Conservation (phyloP, 371 early-diverging fungal species). For the Funneliformis caledonium region DNA sequence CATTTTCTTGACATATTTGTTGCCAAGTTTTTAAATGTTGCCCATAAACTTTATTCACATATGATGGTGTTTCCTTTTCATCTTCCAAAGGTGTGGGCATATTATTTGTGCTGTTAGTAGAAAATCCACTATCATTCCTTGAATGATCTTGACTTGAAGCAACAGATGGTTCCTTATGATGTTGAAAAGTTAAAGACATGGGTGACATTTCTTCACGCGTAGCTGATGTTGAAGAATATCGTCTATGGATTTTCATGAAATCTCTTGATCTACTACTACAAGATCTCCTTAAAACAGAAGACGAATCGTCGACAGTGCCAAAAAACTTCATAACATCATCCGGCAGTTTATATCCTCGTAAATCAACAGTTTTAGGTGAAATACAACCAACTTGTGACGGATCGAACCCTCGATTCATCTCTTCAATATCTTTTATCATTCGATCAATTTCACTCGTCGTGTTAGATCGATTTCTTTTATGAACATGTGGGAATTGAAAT, state of each 20-base stretch:
- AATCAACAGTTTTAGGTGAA: background rate
- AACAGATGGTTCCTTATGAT: background rate
- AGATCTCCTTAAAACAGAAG: background rate
- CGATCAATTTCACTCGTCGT: background rate
- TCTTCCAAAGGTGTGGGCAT: background rate
- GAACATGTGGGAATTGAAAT: background rate
- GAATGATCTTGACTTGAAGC: constrained; percentile 7
- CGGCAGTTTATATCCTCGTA: constrained; percentile 26
- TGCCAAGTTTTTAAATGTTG: constrained; percentile 25
- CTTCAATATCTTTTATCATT: constrained; percentile 9
- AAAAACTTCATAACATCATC: constrained; percentile 32
- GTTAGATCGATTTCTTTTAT: constrained; percentile 1
- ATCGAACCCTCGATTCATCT: background rate
- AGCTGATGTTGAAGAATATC: constrained; percentile 30
- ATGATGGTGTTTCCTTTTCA: background rate
- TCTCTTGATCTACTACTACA: constrained; percentile 2
- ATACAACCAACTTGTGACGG: background rate
- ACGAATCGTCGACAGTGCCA: background rate
- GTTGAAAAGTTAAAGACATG: background rate
- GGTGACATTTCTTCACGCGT: background rate
- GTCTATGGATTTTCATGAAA: constrained; percentile 30
- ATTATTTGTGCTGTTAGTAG: constrained; percentile 2
- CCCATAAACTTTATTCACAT: background rate
- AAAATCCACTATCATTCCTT: constrained; percentile 16
- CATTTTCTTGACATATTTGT: constrained; percentile 13